Evolutionary conservation across 2,329 filamentous ascomycete species (phyloP).

Genomic region (Chaetothyriales sp.): DNA sequence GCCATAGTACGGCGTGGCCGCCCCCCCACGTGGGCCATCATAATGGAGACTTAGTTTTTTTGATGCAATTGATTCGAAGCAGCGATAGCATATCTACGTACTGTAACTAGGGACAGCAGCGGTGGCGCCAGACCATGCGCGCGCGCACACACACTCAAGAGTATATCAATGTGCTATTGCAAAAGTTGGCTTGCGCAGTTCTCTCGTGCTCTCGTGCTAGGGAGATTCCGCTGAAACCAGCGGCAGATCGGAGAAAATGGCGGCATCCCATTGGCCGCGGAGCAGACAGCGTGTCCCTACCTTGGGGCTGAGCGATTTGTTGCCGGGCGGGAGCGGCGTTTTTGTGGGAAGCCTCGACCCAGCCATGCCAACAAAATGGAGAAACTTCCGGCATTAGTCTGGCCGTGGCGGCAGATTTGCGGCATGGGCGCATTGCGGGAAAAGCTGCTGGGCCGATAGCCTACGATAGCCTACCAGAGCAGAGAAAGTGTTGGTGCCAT

Average conservation of each 20-base stretch:
- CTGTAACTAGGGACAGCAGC: no score
- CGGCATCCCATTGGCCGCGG: background rate
- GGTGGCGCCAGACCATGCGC: no score
- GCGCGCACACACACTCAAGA: no score
- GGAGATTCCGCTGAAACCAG: background rate
- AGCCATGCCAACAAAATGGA: background rate
- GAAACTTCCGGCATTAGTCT: background rate
- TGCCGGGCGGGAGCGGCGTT: no score
- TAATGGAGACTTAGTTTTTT: background rate
- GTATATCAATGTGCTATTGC: no score
- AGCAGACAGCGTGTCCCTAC: background rate
- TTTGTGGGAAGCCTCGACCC: background rate
- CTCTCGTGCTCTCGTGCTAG: background rate
- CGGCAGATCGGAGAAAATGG: background rate
- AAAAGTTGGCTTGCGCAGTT: no score
- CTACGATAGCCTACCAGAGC: background rate
- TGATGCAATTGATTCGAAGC: background rate
- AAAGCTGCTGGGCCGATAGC: no score
- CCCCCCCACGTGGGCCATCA: background rate
- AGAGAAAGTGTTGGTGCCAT: background rate
- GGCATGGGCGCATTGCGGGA: background rate
- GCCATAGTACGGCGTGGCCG: background rate
- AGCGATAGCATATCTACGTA: background rate
- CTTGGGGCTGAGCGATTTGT: background rate
- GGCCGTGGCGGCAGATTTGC: no score